Percentiles rank a stretch among this genome's conserved stretches.
Evolutionary conservation across 768 basidiomycete genomes (phyloP).

Genomic region (Suillus luteus): DNA sequence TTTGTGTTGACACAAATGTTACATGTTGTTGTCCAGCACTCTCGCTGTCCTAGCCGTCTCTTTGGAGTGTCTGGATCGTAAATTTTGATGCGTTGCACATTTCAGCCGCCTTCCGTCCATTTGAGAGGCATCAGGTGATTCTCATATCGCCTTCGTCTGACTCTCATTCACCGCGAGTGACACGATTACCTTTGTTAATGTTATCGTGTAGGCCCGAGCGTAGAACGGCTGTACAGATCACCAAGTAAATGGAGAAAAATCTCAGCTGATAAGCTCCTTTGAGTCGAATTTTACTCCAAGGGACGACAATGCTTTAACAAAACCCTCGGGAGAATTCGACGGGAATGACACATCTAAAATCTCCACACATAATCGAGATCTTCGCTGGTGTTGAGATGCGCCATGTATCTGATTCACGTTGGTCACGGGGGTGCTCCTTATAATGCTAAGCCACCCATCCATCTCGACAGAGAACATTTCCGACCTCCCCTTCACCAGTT

Average conservation of each 20-base stretch:
- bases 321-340: not conserved
- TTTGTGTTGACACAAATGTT: not conserved
- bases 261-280: not conserved
- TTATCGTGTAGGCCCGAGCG: not conserved
- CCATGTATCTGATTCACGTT: not conserved
- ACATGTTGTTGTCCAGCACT: not conserved
- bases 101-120: not conserved
- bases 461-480: not conserved
- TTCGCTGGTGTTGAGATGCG: not conserved
- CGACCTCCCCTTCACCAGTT: not conserved
- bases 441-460: not conserved
- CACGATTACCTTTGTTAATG: not conserved
- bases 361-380: constrained; percentile 2
- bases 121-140: not conserved
- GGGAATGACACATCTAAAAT: not conserved
- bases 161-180: not conserved
- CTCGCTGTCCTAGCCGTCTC: not conserved
- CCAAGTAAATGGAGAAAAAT: not conserved
- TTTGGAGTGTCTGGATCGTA: not conserved
- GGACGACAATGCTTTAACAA: not conserved
- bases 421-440: not conserved
- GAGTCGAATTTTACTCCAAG: not conserved
- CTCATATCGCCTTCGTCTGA: not conserved
- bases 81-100: not conserved
- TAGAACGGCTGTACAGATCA: not conserved